Evolutionary conservation across 768 basidiomycete species (phyloP), one percentile per base, ranked within the genome.

Genomic region (Nidularia pulvinata): DNA sequence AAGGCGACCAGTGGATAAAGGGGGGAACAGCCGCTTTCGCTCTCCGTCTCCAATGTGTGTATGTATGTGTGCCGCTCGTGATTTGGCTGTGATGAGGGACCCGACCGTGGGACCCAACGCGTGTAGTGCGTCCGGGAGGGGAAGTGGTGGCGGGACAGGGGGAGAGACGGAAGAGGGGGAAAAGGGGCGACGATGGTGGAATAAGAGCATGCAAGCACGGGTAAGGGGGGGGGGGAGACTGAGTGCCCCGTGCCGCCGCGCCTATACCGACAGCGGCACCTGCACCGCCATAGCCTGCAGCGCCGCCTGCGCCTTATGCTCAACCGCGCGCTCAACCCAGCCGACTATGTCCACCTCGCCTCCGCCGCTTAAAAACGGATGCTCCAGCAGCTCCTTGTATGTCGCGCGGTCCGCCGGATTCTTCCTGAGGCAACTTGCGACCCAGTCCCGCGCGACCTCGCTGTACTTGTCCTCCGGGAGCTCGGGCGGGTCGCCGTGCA

Each of bases 401-500:
- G 85, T 92, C 7, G 93, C 91, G 49, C 96, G 75, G 48, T 75
- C 77, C 43, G 84, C 79, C 0, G 96, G 91, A 49, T 86, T 81
- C 75, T 97, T 97, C 60, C 83, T 66, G 57, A 99, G 71, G 68
- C 95, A 98, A 51, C 70, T 74, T 5, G 80, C 79, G 16, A 98
- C 88, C 78, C 93, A 98, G 57, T 95, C 88, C 51, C 86, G 79
- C 10, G 94, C 94, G 10, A 77, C 76, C 19, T 82, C 77, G 37
- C 80, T 80, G 69, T 86, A 93, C 1, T 74, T 75, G 1, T 84
- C 80, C 16, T 82, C 83, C 0, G 95, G 95, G 33, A 99, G 73
- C 35, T 84, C 85, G 4, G 96, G 96, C 7, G 95, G 89, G 52
- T 94, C 91, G 0, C 95, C 96, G 58, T 97, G 88, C 2, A 99